Evolutionary conservation across 345 rosid species (phyloP).

Genomic region (Citrus trifoliata): DNA sequence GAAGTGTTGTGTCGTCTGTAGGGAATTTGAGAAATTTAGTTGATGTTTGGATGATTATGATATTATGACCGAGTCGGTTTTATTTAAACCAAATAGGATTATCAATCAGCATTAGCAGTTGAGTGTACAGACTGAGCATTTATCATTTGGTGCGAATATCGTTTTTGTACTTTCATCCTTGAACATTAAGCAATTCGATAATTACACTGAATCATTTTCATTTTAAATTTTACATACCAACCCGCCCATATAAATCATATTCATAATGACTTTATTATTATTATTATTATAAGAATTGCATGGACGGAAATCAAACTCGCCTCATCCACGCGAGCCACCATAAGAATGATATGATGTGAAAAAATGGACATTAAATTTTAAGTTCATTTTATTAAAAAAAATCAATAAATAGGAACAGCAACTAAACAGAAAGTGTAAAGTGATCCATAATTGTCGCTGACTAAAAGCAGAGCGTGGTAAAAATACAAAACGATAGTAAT

Average conservation of each 20-base stretch:
- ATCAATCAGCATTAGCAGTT: too few relatives aligned
- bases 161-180: neutral
- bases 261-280: too few relatives aligned
- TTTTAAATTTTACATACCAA: neutral
- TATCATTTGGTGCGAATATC: too few relatives aligned
- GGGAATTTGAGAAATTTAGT: neutral
- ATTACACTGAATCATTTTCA: neutral
- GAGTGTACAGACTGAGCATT: too few relatives aligned
- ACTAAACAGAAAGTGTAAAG: neutral
- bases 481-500: neutral
- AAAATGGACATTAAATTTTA: neutral
- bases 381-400: neutral
- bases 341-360: neutral
- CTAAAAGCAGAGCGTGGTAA: neutral
- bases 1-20: neutral
- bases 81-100: too few relatives aligned
- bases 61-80: too few relatives aligned
- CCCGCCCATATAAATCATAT: neutral
- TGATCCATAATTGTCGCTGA: conserved; percentile 1
- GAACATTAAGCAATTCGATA: neutral
- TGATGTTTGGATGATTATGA: neutral
- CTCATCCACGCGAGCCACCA: neutral
- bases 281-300: neutral
- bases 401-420: neutral
- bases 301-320: neutral